Evolutionary conservation across 768 basidiomycete species (phyloP).

Genomic region (Termitomyces titanicus): DNA sequence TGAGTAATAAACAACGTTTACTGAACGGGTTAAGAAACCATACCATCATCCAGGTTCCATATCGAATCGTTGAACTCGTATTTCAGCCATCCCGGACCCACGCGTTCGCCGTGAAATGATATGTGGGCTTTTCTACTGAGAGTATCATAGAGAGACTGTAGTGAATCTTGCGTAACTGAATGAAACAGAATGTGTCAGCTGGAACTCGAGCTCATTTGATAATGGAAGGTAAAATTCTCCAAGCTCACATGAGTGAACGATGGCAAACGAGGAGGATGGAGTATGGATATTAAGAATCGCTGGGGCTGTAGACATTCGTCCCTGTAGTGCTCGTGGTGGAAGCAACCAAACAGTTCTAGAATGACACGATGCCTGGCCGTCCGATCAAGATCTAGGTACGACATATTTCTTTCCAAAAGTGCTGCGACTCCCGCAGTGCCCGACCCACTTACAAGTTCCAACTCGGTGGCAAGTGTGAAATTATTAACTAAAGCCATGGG

Average conservation of each 20-base stretch:
- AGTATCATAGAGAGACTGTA: conserved; percentile 64
- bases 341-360: not conserved
- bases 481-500: too few species aligned
- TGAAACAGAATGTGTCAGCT: conserved; percentile 6
- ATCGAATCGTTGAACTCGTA: conserved; percentile 77
- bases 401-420: too few species aligned
- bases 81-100: conserved; percentile 80
- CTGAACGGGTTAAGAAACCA: conserved; percentile 9
- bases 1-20: not conserved
- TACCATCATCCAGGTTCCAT: conserved; percentile 92
- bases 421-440: too few species aligned
- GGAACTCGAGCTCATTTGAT: not conserved
- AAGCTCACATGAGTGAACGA: conserved; percentile 69
- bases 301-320: conserved; percentile 28
- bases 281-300: conserved; percentile 73
- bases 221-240: not conserved
- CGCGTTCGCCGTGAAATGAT: conserved; percentile 55
- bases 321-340: not conserved
- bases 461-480: too few species aligned
- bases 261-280: conserved; percentile 67
- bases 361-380: too few species aligned
- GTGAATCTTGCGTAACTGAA: conserved; percentile 65
- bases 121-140: conserved; percentile 62
- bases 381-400: too few species aligned
- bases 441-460: too few species aligned